Evolutionary conservation across 1,284 basidiomycete genomes (phyloP), one percentile per base, ranked within the genome.

Genomic region (Cutaneotrichosporon cavernicola): DNA sequence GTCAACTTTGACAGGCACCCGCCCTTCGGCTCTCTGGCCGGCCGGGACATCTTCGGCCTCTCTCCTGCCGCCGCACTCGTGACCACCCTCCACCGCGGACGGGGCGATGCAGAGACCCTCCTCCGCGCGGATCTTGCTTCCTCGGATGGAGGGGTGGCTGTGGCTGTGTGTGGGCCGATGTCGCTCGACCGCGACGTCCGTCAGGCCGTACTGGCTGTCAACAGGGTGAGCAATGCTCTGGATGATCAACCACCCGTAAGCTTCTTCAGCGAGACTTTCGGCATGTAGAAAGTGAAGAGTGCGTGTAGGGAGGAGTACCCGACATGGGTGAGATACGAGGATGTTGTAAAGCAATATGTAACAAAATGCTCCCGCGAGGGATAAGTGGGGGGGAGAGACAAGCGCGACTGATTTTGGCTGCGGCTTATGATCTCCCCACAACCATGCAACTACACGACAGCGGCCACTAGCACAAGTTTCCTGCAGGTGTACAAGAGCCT

Each of bases 231-330:
- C 6, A 61, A 56, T 32, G 63, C 73, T 11, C 36, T 68, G 16
- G 49, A 56, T 4, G 73, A 72, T 7, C 72, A 75, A 56, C 63
- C 61, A 22, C 38, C 56, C 16, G 65, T 75, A 49, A 56, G 64
- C 47, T 67, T 73, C 58, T 63, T 69, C 53, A 61, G 66, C 31
- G 73, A 73, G 66, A 69, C 63, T 31, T 75, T 75, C 50, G 72
- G 73, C 26, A 16, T 26, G 50, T 51, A 26, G 26, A 26, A 26
- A 26, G 26, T 1, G 26, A 26, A 26, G 26, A 26, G 26, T 26
- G 26, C 26, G 26, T 26, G 26, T 26, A 26, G 26, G 26, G 1
- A 26, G 26, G 1, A 26, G 26, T 26, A 26, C 26, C 26, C 26
- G 26, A 26, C 26, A 26, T 26, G 26, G 26, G 26, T 26, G 26